A percentile compares a stretch with the other conserved stretches of the same genome.
Evolutionary conservation across 768 basidiomycete species (phyloP).

Genomic region (Macrolepiota dolichaula): DNA sequence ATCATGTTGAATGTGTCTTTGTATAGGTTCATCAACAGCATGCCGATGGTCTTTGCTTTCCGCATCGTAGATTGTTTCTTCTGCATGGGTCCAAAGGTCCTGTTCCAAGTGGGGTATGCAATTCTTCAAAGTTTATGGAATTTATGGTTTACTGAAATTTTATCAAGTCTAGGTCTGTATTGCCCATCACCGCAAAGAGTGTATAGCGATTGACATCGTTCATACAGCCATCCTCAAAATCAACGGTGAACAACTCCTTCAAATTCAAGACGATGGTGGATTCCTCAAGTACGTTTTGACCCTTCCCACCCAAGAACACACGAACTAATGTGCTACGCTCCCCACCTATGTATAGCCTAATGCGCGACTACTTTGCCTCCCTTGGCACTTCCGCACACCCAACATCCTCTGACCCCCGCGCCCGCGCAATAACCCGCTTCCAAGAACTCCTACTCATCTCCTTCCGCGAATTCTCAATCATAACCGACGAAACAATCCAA

Average conservation of each 20-base stretch:
- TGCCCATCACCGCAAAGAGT: not conserved
- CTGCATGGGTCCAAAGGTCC: slow-evolving; percentile 97
- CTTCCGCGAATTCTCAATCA: slow-evolving; percentile 95
- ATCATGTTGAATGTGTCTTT: not conserved
- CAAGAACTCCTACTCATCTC: slow-evolving; percentile 96
- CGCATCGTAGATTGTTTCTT: slow-evolving; percentile 97
- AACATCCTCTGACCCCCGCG: slow-evolving; percentile 78
- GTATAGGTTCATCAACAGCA: slow-evolving; percentile 80
- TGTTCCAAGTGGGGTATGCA: slow-evolving; percentile 96
- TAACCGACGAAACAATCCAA: slow-evolving; percentile 92
- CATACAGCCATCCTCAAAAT: slow-evolving; percentile 89
- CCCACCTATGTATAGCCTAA: slow-evolving; percentile 50
- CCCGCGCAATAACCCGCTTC: slow-evolving; percentile 93
- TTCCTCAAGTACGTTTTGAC: slow-evolving; percentile 76
- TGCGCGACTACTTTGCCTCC: slow-evolving; percentile 93
- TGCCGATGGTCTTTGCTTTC: slow-evolving; percentile 98
- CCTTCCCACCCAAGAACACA: not conserved
- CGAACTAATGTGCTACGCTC: not conserved
- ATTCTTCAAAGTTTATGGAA: slow-evolving; percentile 46
- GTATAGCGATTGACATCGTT: slow-evolving; percentile 12
- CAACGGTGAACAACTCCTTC: slow-evolving; percentile 87
- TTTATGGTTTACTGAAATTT: slow-evolving; percentile 19
- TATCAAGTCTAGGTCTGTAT: slow-evolving; percentile 4
- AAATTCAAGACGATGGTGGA: slow-evolving; percentile 94
- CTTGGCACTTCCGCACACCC: slow-evolving; percentile 95